A percentile compares a stretch with the other conserved stretches of the same genome.
Evolutionary conservation across 192 early-diverging fungal genomes (phyloP).

Genomic region (Phycomyces nitens): DNA sequence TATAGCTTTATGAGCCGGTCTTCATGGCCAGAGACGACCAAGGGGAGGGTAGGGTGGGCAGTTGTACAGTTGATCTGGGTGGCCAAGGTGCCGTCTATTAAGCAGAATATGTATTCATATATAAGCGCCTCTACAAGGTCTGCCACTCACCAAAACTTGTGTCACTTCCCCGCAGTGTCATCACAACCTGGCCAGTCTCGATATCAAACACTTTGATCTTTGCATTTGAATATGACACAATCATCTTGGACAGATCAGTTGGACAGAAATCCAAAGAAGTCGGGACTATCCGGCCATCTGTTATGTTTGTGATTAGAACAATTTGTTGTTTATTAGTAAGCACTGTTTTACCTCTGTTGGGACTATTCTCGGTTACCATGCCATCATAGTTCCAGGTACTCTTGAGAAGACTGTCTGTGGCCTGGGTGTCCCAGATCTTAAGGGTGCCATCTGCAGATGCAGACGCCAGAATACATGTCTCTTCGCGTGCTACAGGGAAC

Average conservation of each 20-base stretch:
- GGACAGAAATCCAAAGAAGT: slow-evolving; percentile 69
- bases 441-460: slow-evolving; percentile 77
- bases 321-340: too few relatives aligned
- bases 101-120: slow-evolving; percentile 3
- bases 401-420: slow-evolving; percentile 42
- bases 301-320: too few relatives aligned
- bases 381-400: slow-evolving; percentile 48
- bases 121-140: not conserved
- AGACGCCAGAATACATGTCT: slow-evolving; percentile 59
- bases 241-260: slow-evolving; percentile 53
- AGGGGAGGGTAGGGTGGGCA: slow-evolving; percentile 66
- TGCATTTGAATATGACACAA: slow-evolving; percentile 62
- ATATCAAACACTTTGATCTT: slow-evolving; percentile 72
- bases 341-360: not conserved
- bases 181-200: slow-evolving; percentile 61
- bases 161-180: slow-evolving; percentile 49
- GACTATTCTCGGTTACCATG: not conserved
- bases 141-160: slow-evolving; percentile 68
- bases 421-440: slow-evolving; percentile 74
- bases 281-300: slow-evolving; percentile 38
- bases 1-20: slow-evolving; percentile 72
- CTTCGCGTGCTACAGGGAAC: slow-evolving; percentile 48
- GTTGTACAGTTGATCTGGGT: slow-evolving; percentile 81
- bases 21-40: slow-evolving; percentile 75
- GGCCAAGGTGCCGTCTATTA: slow-evolving; percentile 51